Conservation (phyloP, 345 rosid genomes). For the Noccaea caerulescens region DNA sequence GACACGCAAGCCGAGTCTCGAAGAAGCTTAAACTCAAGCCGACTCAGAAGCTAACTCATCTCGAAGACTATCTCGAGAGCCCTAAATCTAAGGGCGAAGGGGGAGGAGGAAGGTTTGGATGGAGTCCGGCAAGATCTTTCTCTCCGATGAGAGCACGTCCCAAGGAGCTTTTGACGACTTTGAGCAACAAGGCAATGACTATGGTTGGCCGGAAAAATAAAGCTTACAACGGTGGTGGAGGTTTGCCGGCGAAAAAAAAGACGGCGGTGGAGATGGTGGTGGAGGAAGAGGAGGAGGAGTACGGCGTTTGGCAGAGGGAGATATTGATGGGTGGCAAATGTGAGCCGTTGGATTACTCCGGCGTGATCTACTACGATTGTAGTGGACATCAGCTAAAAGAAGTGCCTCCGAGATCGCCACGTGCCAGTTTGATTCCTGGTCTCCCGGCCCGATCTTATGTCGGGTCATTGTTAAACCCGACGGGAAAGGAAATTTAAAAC, state of each 20-base stretch:
- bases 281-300: slow-evolving; percentile 61
- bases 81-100: slow-evolving; percentile 5
- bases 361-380: slow-evolving; percentile 84
- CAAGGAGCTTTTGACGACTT: slow-evolving; percentile 53
- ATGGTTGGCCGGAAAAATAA: slow-evolving; percentile 47
- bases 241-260: slow-evolving; percentile 25
- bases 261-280: slow-evolving; percentile 11
- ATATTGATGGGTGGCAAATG: slow-evolving; percentile 96
- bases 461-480: slow-evolving; percentile 42
- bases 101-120: slow-evolving; percentile 37
- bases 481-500: slow-evolving; percentile 32
- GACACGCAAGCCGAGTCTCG: slow-evolving; percentile 56
- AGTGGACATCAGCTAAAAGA: slow-evolving; percentile 62
- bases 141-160: slow-evolving; percentile 51
- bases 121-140: slow-evolving; percentile 40
- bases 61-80: slow-evolving; percentile 38
- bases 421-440: slow-evolving; percentile 72
- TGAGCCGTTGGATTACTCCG: slow-evolving; percentile 87
- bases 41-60: slow-evolving; percentile 20
- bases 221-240: slow-evolving; percentile 23
- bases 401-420: slow-evolving; percentile 75
- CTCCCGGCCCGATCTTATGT: slow-evolving; percentile 35
- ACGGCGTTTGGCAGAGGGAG: slow-evolving; percentile 86
- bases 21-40: slow-evolving; percentile 50
- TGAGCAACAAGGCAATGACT: slow-evolving; percentile 65